Conservation (phyloP, 2,329 filamentous ascomycete species). For the Aspergillus arachidicola region DNA sequence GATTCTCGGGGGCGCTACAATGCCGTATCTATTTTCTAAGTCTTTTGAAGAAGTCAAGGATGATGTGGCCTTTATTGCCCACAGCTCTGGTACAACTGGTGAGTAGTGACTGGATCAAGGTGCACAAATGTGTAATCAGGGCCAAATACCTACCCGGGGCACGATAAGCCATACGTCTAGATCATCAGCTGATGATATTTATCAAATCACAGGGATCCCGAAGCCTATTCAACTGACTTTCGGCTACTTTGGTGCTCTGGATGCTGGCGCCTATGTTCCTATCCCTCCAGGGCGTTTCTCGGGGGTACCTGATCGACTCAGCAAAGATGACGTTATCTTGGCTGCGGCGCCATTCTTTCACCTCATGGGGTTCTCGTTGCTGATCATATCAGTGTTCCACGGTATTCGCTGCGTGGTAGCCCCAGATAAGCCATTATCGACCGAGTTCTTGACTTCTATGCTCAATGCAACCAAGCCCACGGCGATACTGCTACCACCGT, state of each 20-base stretch:
- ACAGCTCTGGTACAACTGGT: conserved; percentile 42
- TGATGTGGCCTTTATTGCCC: conserved; percentile 29
- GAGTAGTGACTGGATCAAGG: background rate
- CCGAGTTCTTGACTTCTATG: conserved; percentile 16
- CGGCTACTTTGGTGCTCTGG: conserved; percentile 19
- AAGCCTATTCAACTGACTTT: conserved; percentile 25
- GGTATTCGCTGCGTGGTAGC: conserved; percentile 13
- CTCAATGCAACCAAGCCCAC: conserved; percentile 13
- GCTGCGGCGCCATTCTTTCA: conserved; percentile 24
- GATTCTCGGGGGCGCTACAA: background rate
- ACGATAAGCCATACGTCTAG: too few relatives aligned
- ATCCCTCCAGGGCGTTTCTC: conserved; percentile 12
- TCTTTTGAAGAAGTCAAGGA: conserved; percentile 25
- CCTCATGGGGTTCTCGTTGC: conserved; percentile 21
- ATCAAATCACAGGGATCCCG: conserved; percentile 18
- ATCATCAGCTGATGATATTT: background rate
- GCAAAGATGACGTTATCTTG: conserved; percentile 13
- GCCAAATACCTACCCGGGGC: background rate
- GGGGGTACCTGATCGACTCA: conserved; percentile 6
- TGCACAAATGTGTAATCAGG: background rate
- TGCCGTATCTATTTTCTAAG: conserved; percentile 15
- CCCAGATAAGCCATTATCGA: conserved; percentile 23
- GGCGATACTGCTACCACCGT: conserved; percentile 19
- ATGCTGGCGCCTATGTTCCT: conserved; percentile 5
- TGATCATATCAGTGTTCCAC: conserved; percentile 15